Conservation (phyloP, 805 yeast genomes). For the Clavispora fructus region DNA sequence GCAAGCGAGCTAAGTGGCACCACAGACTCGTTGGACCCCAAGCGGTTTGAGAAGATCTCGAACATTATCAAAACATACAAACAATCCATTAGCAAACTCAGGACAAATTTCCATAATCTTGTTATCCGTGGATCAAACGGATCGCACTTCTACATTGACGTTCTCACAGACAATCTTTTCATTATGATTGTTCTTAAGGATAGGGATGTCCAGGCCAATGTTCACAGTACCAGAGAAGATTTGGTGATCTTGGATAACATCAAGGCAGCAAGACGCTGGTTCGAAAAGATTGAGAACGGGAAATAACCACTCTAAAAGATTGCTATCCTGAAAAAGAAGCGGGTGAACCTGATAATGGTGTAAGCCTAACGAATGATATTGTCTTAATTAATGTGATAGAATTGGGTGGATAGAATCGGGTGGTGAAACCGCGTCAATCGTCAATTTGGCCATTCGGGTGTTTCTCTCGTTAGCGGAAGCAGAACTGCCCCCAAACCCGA, state of each 20-base stretch:
- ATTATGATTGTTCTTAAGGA: conserved; percentile 55
- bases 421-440: too few species aligned
- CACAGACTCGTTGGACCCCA: conserved; percentile 60
- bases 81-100: conserved; percentile 81
- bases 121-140: conserved; percentile 58
- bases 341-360: too few species aligned
- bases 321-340: too few species aligned
- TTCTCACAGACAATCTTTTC: conserved; percentile 55
- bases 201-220: conserved; percentile 16
- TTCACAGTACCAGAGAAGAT: conserved; percentile 34
- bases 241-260: conserved; percentile 52
- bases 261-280: conserved; percentile 51
- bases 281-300: conserved; percentile 38
- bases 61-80: conserved; percentile 92
- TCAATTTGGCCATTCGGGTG: too few species aligned
- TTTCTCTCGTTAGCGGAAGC: too few species aligned
- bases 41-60: conserved; percentile 88
- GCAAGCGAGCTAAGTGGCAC: conserved; percentile 3
- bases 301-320: conserved; percentile 1
- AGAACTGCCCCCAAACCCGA: too few species aligned
- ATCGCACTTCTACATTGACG: conserved; percentile 45
- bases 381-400: too few species aligned
- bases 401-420: too few species aligned
- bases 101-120: conserved; percentile 77
- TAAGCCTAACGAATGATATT: too few species aligned